Evolutionary conservation across 2,329 filamentous ascomycete genomes (phyloP).

Genomic region (Fusarium devonianum): DNA sequence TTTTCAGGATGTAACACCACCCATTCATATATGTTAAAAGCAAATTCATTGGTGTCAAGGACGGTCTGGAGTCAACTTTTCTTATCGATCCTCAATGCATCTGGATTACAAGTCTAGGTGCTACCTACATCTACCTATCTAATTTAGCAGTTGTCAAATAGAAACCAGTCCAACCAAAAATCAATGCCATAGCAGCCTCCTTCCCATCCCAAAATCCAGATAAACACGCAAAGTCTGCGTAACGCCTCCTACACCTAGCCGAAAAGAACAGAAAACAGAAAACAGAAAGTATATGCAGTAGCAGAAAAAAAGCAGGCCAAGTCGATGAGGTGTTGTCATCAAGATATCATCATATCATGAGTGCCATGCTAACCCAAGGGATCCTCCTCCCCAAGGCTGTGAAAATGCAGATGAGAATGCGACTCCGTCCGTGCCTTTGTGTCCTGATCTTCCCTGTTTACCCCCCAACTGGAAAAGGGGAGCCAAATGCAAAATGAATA

Average conservation of each 20-base stretch:
- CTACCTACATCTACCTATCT: constrained; percentile 27
- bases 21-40: too few relatives aligned
- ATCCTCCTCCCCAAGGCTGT: not conserved
- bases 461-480: not conserved
- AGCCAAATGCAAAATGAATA: constrained; percentile 21
- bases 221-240: constrained; percentile 13
- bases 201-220: constrained; percentile 20
- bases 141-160: constrained; percentile 9
- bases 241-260: constrained; percentile 26
- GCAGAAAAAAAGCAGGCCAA: constrained; percentile 8
- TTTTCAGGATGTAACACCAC: not conserved
- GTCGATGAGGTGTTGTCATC: constrained; percentile 19
- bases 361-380: constrained; percentile 11
- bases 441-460: constrained; percentile 7
- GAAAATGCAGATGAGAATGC: constrained; percentile 19
- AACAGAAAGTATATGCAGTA: constrained; percentile 8
- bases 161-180: constrained; percentile 7
- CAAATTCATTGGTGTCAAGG: too few relatives aligned
- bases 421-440: constrained; percentile 3
- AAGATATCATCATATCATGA: constrained; percentile 36
- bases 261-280: constrained; percentile 21
- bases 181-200: constrained; percentile 23
- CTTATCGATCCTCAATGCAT: not conserved
- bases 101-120: constrained; percentile 14
- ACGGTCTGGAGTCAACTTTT: too few relatives aligned